A percentile compares a stretch with the other conserved stretches of the same genome.
phyloP scores from a whole-genome alignment of 2,329 filamentous ascomycete genomes.

The Neopestalotiopsis sp. region DNA sequence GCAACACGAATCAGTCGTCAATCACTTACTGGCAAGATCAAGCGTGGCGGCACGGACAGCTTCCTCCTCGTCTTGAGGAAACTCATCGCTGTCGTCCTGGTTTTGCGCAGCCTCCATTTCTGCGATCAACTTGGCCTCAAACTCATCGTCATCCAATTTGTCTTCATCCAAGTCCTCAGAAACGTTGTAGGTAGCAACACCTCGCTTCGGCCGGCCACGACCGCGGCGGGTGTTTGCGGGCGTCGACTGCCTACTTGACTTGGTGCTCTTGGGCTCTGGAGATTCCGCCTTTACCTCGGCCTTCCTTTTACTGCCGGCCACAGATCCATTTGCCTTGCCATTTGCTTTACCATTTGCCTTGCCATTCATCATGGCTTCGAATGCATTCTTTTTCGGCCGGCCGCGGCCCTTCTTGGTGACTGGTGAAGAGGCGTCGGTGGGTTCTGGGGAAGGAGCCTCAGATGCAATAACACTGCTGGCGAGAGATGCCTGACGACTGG shows the following conservation, averaged over 20 bases:
- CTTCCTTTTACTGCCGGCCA: conserved; percentile 43
- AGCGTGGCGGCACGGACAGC: conserved; percentile 70
- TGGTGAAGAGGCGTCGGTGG: conserved; percentile 55
- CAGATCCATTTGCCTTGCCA: conserved; percentile 18
- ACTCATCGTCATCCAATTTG: conserved; percentile 79
- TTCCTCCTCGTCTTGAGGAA: conserved; percentile 60
- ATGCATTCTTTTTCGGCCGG: conserved; percentile 30
- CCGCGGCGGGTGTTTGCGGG: conserved; percentile 59
- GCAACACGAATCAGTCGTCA: no score
- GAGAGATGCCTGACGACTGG: conserved; percentile 46
- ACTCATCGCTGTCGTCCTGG: conserved; percentile 37
- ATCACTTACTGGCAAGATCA: conserved; percentile 73
- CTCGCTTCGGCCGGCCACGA: conserved; percentile 57
- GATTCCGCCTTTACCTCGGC: conserved; percentile 37
- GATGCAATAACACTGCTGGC: conserved; percentile 38
- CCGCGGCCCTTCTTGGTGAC: conserved; percentile 45
- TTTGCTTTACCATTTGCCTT: neutral
- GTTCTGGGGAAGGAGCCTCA: conserved; percentile 27
- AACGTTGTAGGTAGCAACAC: conserved; percentile 55
- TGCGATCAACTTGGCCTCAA: conserved; percentile 77
- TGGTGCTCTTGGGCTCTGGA: conserved; percentile 68
- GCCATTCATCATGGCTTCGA: conserved; percentile 17
- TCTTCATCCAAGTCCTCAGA: conserved; percentile 66
- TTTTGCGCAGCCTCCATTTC: conserved; percentile 54
- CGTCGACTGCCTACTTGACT: conserved; percentile 77